Evolutionary conservation across 306 rosid species (phyloP).

Genomic region (Senna siamea): DNA sequence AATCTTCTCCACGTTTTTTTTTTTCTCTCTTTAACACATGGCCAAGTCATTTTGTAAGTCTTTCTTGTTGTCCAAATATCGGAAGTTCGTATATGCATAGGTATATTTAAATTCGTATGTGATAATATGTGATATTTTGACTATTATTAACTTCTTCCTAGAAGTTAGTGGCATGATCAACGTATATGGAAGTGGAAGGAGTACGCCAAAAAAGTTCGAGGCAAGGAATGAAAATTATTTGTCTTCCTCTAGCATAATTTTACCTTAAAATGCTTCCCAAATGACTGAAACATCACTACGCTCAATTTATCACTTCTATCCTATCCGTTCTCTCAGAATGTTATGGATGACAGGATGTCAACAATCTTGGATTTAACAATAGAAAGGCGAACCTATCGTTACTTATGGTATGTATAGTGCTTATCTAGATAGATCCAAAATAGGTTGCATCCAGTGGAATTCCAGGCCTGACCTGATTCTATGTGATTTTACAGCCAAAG

Average conservation of each 20-base stretch:
- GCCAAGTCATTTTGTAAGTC: not conserved
- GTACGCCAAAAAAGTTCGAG: not conserved
- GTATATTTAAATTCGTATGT: not conserved
- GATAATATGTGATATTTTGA: not conserved
- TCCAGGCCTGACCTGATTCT: conserved; percentile 12
- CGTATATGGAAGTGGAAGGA: not conserved
- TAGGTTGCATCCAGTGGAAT: conserved; percentile 27
- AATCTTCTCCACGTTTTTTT: not conserved
- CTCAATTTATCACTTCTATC: not conserved
- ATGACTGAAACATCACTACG: not conserved
- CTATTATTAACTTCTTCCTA: not conserved
- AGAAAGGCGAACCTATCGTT: not conserved
- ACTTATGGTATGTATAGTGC: not conserved
- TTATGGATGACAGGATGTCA: not conserved
- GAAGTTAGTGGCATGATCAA: not conserved
- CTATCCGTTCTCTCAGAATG: not conserved
- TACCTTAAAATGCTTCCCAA: not conserved
- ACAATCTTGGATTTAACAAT: not conserved
- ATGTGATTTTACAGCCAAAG: conserved; percentile 21
- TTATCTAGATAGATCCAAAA: conserved; percentile 24
- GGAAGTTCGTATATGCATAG: not conserved
- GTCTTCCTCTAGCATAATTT: not conserved
- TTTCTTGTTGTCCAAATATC: not conserved
- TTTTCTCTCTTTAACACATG: not conserved
- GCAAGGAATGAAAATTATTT: not conserved